Evolutionary conservation across 1,139 yeast genomes (phyloP).

Genomic region (Hyphopichia burtonii): DNA sequence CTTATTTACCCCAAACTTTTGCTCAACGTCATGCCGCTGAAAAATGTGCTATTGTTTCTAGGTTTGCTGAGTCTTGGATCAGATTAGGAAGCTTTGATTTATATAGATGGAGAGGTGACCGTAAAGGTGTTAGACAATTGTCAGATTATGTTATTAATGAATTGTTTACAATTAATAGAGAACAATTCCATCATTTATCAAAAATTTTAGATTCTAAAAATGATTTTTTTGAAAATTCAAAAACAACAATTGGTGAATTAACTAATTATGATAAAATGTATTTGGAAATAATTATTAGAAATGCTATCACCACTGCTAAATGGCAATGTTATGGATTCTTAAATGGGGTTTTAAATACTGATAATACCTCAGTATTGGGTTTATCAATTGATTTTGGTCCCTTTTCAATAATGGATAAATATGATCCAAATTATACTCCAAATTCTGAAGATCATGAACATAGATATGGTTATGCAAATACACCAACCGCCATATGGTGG

Average conservation of each 20-base stretch:
- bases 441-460: conserved; percentile 79
- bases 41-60: conserved; percentile 78
- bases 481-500: conserved; percentile 93
- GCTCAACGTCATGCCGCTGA: conserved; percentile 77
- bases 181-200: conserved; percentile 37
- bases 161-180: conserved; percentile 44
- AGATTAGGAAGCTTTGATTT: conserved; percentile 89
- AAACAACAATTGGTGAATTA: conserved; percentile 30
- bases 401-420: conserved; percentile 83
- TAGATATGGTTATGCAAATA: conserved; percentile 76
- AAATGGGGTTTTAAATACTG: conserved; percentile 94
- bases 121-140: conserved; percentile 57
- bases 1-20: conserved; percentile 67
- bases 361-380: conserved; percentile 85
- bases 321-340: conserved; percentile 93
- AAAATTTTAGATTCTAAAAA: conserved; percentile 13
- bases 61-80: conserved; percentile 87
- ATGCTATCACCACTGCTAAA: conserved; percentile 75
- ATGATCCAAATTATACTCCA: conserved; percentile 80
- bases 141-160: conserved; percentile 74
- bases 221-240: conserved; percentile 19
- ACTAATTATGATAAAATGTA: conserved; percentile 72
- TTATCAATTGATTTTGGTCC: conserved; percentile 94
- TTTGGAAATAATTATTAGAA: conserved; percentile 65
- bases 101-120: conserved; percentile 71